Evolutionary conservation across 805 yeast species (phyloP), one percentile per base, ranked within the genome.

Genomic region (Saturnispora diversa): DNA sequence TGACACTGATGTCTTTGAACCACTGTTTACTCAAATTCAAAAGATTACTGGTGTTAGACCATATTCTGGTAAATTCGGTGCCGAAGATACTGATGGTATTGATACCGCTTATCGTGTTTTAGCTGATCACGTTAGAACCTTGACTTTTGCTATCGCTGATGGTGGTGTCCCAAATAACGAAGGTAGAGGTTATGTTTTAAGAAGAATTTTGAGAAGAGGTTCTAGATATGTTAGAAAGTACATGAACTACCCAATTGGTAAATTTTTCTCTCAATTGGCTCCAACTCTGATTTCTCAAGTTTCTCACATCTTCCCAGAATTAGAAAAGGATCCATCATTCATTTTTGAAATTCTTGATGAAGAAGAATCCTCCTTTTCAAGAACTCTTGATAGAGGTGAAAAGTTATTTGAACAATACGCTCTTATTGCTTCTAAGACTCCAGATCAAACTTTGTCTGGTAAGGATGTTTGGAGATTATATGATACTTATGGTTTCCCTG

Each of bases 131-230:
- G 97, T 92, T 27, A 81, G 99, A 66, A 92, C 99, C 20, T 73
- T 92, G 60, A 85, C 95, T 2, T 85, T 92, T 63, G 97, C 99
- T 37, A 72, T 92, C 45, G 84, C 95, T 29, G 99, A 92, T 63
- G 99, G 99, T 56, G 99, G 98, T 58, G 97, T 92, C 43, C 99
- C 99, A 58, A 92, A 92, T 67, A 92, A 88, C 58, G 98, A 92
- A 60, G 99, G 99, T 54, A 82, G 98, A 68, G 99, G 99, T 54
- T 92, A 92, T 58, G 99, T 92, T 32, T 69, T 92, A 62, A 81
- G 99, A 69, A 83, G 99, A 70, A 88, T 92, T 52, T 70, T 92
- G 56, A 83, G 99, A 71, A 83, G 99, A 71, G 99, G 98, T 56
- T 85, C 96, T 29, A 82, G 98, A 65, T 92, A 85, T 57, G 97